Conservation (phyloP, 148 eudicot species). For the Spergularia marina region DNA sequence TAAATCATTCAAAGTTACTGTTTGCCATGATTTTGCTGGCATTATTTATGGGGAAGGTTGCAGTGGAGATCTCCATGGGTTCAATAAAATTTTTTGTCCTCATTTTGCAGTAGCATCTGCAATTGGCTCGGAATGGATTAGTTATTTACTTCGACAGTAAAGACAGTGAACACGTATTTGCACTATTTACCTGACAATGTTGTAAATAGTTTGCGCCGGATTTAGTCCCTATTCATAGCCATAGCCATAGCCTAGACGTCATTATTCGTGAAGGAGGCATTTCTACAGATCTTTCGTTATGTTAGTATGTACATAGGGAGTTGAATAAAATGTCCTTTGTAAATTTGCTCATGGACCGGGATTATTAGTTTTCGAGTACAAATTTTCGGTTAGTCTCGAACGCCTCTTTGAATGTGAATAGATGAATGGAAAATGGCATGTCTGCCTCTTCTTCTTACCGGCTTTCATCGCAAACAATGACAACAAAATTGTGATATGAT, state of each 20-base stretch:
- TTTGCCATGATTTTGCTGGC: not conserved
- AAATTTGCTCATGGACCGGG: too few species aligned
- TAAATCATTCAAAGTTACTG: constrained; percentile 19
- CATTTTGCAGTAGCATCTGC: not conserved
- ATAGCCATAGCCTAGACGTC: too few species aligned
- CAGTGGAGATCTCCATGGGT: not conserved
- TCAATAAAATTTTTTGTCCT: not conserved
- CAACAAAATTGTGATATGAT: too few species aligned
- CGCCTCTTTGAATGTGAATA: too few species aligned
- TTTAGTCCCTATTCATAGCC: not conserved
- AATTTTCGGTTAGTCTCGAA: too few species aligned
- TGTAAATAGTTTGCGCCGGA: not conserved
- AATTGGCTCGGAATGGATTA: not conserved
- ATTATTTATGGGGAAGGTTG: not conserved
- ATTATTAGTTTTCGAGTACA: too few species aligned
- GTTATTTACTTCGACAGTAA: not conserved
- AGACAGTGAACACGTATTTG: not conserved
- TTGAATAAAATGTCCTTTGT: too few species aligned
- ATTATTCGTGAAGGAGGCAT: not conserved
- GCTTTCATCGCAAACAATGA: too few species aligned
- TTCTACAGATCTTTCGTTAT: too few species aligned
- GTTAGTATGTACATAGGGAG: too few species aligned
- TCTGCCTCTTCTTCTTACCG: too few species aligned
- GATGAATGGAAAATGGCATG: too few species aligned
- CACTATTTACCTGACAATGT: not conserved